Base-by-base conservation (phyloP, 495 filamentous ascomycete genomes). In the Neurospora intermedia region DNA sequence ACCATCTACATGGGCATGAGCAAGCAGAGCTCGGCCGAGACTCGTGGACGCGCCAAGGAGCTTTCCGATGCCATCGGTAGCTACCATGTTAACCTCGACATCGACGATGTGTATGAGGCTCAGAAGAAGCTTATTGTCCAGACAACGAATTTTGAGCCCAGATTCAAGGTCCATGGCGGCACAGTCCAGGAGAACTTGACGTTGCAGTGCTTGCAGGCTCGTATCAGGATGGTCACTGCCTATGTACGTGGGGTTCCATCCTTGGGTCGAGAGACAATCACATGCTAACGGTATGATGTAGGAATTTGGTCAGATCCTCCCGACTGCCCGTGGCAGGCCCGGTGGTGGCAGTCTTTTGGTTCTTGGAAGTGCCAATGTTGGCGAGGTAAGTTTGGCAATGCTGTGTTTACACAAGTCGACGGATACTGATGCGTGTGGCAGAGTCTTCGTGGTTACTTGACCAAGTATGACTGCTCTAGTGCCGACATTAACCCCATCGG, bases 1-100 rank as follows among this genome's bases (percentile, higher is more conserved):
- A 96, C 94, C 0, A 79, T 82, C 59, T 97, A 91, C 81, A 93
- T 98, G 91, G 94, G 94, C 13, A 97, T 89, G 84, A 79, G 85
- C 43, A 85, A 87, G 71, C 91, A 97, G 73, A 90, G 87, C 16
- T 89, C 87, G 23, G 79, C 82, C 31, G 93, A 95, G 71, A 97
- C 94, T 3, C 85, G 93, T 3, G 81, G 85, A 31, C 85, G 94
- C 54, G 92, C 94, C 0, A 88, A 87, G 76, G 85, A 88, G 1
- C 85, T 97, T 1, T 82, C 93, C 0, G 78, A 85, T 5, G 87
- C 84, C 10, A 94, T 97, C 69, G 93, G 94, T 9, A 80, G 81
- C 38, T 92, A 93, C 75, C 93, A 96, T 77, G 82, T 88, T 27
- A 88, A 96, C 75, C 81, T 94, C 27, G 88, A 96, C 74, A 94